Base-by-base conservation (phyloP, 2,329 filamentous ascomycete species). In the Ceratocystis ficicola region DNA sequence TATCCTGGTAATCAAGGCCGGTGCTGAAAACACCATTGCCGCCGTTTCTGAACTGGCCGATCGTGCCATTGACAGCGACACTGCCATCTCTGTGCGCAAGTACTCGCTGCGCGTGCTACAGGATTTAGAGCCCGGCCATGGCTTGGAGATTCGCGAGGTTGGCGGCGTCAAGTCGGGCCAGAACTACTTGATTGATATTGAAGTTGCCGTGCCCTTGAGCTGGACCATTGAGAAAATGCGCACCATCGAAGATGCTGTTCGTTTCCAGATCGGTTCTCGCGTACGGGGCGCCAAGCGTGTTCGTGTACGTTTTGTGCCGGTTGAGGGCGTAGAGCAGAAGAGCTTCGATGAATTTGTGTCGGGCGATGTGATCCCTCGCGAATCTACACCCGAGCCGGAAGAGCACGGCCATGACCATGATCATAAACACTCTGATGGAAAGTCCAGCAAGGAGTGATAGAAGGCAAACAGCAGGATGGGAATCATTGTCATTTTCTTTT, bases 131-230 rank as follows among this genome's bases (percentile, higher is more conserved):
- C 76, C 76, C 17, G 78, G 83, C 62, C 77, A 82, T 61, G 77
- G 85, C 65, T 81, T 91, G 7, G 84, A 89, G 72, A 77, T 96
- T 59, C 83, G 87, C 57, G 87, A 89, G 57, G 83, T 97, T 2
- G 88, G 90, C 69, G 94, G 94, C 65, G 83, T 96, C 76, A 99
- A 99, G 77, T 94, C 90, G 2, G 94, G 94, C 36, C 94, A 96
- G 75, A 99, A 96, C 77, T 96, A 95, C 74, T 80, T 97, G 36
- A 86, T 97, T 71, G 94, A 97, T 71, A 75, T 99, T 6, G 92
- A 96, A 74, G 77, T 97, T 68, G 88, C 84, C 1, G 89, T 95
- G 17, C 90, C 93, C 0, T 82, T 81, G 25, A 77, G 79, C 44
- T 95, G 89, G 88, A 88, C 88, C 0, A 78, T 99, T 5, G 83